Evolutionary conservation across 169 alveolate species (phyloP), one percentile per base, ranked within the genome.

Genomic region (Ichthyophthirius multifiliis): DNA sequence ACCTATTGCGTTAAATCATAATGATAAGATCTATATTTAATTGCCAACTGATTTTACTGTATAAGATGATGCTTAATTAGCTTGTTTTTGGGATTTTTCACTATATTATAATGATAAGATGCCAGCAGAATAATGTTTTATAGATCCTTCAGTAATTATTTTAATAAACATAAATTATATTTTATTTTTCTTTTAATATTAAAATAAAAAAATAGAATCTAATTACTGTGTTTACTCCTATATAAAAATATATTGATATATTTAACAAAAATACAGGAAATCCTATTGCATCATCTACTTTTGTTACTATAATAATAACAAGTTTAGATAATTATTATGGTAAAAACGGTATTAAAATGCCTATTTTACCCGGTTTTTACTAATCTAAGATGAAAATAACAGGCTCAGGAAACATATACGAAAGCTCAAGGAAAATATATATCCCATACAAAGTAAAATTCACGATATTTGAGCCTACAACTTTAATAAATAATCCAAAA

Each of bases 381-480:
- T 34, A 55, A 10, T 55, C 31, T 55, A 15, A 20, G 18, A 55
- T 55, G 10, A 55, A 34, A 2, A 27, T 55, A 18, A 34, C 71
- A 20, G 71, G 71, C 4, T 4, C 71, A n/a, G n/a, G n/a, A n/a
- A 2, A 16, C 71, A 12, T 3, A 20, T 27, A 23, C 41, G 4
- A 55, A 34, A 2, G 71, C 71, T 27, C 16, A 2, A 55, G 71
- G 15, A 55, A 34, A 20, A 55, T 55, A 2, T 55, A 55, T 23
- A 9, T 55, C 0, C 71, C 71, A 0, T 39, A 55, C 31, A 55
- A 55, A 55, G 31, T 27, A 5, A 27, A 20, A 13, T 55, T 55
- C 15, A 55, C 71, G 2, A 55, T 55, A 20, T 55, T 55, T 55
- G 71, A 55, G 34, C 71, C 71, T 20, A 55, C 71, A 55, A 55